phyloP scores from a whole-genome alignment of 2,329 filamentous ascomycete genomes.

The Colletotrichum musicola region DNA sequence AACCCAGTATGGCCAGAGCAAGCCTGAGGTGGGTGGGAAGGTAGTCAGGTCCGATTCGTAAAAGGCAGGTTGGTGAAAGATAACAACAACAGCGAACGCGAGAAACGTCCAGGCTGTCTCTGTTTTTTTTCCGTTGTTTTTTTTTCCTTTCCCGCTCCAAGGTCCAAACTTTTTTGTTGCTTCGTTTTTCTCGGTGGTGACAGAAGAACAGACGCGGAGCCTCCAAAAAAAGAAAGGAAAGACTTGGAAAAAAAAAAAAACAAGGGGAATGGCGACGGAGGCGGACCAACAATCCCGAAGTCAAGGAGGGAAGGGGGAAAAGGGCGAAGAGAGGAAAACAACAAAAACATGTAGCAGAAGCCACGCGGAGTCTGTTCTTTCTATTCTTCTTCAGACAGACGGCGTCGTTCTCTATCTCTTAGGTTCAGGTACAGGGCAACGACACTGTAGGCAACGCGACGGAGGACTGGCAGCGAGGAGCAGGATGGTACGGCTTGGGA shows the following conservation, averaged over 20 bases:
- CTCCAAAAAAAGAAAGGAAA: constrained; percentile 24
- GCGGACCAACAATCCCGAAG: constrained; percentile 4
- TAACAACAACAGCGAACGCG: constrained; percentile 27
- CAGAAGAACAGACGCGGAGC: constrained; percentile 33
- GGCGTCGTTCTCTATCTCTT: constrained; percentile 22
- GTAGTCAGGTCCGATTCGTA: constrained; percentile 18
- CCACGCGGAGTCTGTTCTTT: constrained; percentile 27
- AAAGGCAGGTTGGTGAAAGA: constrained; percentile 21
- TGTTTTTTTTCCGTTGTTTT: constrained; percentile 4
- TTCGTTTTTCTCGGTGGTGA: constrained; percentile 32
- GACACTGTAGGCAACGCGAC: constrained; percentile 7
- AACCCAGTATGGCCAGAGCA: constrained; percentile 20
- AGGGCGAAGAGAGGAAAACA: constrained; percentile 11
- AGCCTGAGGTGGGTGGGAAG: neutral
- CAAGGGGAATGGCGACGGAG: constrained; percentile 13
- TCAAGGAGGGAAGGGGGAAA: constrained; percentile 1
- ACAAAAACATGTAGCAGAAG: constrained; percentile 17
- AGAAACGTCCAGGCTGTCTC: constrained; percentile 11
- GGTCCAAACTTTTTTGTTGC: constrained; percentile 15
- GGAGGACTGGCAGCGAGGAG: constrained; percentile 19
- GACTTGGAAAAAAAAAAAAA: constrained; percentile 1
- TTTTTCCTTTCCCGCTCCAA: neutral
- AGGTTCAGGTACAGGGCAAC: constrained; percentile 24
- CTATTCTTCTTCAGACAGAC: constrained; percentile 19
- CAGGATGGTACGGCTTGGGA: constrained; percentile 29